Evolutionary conservation across 73 alveolate genomes (phyloP).

Genomic region (Tetrahymena elliotti): DNA sequence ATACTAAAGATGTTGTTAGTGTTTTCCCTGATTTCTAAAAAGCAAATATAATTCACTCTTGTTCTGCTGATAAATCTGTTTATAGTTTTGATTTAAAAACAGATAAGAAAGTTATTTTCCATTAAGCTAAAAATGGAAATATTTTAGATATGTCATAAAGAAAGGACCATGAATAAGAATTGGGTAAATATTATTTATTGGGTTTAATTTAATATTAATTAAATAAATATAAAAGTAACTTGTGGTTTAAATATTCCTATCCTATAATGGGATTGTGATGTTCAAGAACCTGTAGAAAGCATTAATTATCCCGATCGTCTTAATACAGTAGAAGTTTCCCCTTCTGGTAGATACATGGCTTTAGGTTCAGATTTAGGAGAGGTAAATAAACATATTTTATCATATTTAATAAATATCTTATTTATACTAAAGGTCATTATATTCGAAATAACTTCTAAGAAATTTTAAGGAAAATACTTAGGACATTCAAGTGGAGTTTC

Average conservation of each 20-base stretch:
- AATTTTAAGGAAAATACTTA: conserved; percentile 65
- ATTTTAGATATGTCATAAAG: conserved; percentile 77
- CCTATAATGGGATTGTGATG: conserved; percentile 85
- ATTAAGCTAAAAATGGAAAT: conserved; percentile 73
- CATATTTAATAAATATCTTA: neutral
- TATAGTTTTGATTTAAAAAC: conserved; percentile 77
- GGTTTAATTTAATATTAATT: too few species aligned
- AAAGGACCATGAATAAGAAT: conserved; percentile 74
- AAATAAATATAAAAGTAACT: conserved; percentile 30
- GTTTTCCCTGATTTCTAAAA: conserved; percentile 76
- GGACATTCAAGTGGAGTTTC: conserved; percentile 91
- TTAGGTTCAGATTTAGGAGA: conserved; percentile 81
- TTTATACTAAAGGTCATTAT: neutral
- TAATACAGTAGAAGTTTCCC: conserved; percentile 65
- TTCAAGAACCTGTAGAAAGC: conserved; percentile 66
- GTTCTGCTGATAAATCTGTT: conserved; percentile 73
- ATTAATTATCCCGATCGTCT: conserved; percentile 63
- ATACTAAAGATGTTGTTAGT: conserved; percentile 69
- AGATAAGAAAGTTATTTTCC: conserved; percentile 72
- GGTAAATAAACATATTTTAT: conserved; percentile 47
- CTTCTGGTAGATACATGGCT: conserved; percentile 77
- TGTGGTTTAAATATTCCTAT: conserved; percentile 81
- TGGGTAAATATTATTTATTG: neutral
- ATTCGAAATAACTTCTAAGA: conserved; percentile 13
- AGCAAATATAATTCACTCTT: conserved; percentile 75